Base-by-base conservation (phyloP, 2,329 filamentous ascomycete genomes). In the Penicillium digitatum region DNA sequence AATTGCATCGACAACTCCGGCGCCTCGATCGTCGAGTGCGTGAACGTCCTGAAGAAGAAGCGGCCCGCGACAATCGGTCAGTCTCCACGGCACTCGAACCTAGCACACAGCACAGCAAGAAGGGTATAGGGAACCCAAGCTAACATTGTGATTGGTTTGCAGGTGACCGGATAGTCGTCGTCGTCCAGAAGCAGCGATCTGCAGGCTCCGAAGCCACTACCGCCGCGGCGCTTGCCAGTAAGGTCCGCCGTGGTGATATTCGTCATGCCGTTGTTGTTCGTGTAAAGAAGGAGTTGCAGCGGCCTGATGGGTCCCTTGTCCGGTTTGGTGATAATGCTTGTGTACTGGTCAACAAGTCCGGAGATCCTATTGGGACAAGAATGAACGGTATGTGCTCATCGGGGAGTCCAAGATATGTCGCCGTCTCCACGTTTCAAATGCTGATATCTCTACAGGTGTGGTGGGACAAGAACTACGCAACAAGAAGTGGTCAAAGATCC, bases 1-100 rank as follows among this genome's bases (percentile, higher is more conserved):
- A 96, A 94, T 79, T 97, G 94, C 87, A 97, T 99, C 85, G 94
- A 99, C 87, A 99, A 96, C 81, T 97, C 94, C 63, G 94, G 94
- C 73, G 94, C 94, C 66, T 92, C 94, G 68, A 82, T 99, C 64
- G 94, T 97, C 78, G 94, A 99, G 80, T 99, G 94, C 79, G 89
- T 88, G 73, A 88, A 93, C 73, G 88, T 97, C 60, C 81, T 99
- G 69, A 90, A 90, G 70, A 94, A 93, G 79, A 95, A 96, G 79
- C 85, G 87, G 47, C 68, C 75, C 69, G 94, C 93, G 57, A 87
- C 87, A 70, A 92, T 99, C 70, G 94, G 92, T 96, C 82, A 68
- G 82, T 62, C 40, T 29, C 44, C 24, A 29, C 26, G 26, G 10
- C 6, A 26, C 32, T 11, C 38, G 34, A 53, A 53, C n/a, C 29